Base-by-base conservation (phyloP, 2,329 filamentous ascomycete genomes). In the Claviceps spartinae region DNA sequence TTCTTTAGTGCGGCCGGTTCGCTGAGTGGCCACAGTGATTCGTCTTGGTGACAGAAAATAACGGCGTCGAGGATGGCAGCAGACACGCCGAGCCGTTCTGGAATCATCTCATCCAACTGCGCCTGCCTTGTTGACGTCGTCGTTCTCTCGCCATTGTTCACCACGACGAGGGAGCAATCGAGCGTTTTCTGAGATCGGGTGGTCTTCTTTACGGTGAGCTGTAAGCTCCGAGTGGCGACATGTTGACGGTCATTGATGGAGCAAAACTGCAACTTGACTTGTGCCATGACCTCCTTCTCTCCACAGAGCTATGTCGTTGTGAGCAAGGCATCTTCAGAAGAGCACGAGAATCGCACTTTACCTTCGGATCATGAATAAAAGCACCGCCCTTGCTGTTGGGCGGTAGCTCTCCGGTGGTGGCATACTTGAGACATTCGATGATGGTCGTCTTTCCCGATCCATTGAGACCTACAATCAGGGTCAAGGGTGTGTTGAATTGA, bases 371-470 rank as follows among this genome's bases (percentile, higher is more conserved):
- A 66, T 98, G 91, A 56, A 98, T 88, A 66, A 97, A 98, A 48
- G 91, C 90, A 36, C 89, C 90, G 30, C 86, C 85, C 59, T 83
- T 86, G 72, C 84, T 90, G 72, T 96, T 95, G 36, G 93, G 88
- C 1, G 93, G 93, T 47, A 95, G 78, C 62, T 94, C 86, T 52
- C 93, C 94, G 7, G 90, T 96, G 18, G 94, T 96, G 50, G 88
- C 90, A 81, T 96, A 98, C 65, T 96, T 96, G 63, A 98, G 85
- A 66, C 89, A 95, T 69, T 98, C 93, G 69, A 98, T 98, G 64
- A 98, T 95, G 53, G 93, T 97, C 9, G 93, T 98, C 72, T 98
- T 98, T 56, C 93, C 93, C 1, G 91, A 97, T 52, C 93, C 93
- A 72, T 98, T 98, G 69, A 89, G 88, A 54, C 93, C 93, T 54